Base-by-base conservation (phyloP, 208 protist genomes). In the Leishmania tarentolae region DNA sequence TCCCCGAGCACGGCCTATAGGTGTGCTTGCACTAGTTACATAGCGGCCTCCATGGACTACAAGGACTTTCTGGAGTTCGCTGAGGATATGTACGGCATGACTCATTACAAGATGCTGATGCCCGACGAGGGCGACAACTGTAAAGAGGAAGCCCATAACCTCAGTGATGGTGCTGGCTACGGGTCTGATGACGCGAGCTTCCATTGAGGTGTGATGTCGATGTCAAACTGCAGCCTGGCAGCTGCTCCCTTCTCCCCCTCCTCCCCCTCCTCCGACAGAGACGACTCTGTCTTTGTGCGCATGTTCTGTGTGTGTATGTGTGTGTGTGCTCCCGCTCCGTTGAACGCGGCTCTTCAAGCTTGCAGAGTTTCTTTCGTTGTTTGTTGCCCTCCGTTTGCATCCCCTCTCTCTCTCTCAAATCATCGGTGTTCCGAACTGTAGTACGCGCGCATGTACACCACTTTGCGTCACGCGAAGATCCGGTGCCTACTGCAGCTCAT, bases 41-140 rank as follows among this genome's bases (percentile, higher is more conserved):
- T 97, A 76, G 92, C 86, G 2, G 92, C 88, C 3, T 90, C 91
- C 40, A 82, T 95, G 31, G 89, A 94, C 77, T 92, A 95, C 84
- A 83, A 90, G n/a, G 82, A 85, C 6, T 97, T 97, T 78, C 82
- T 89, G 47, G 78, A 93, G 74, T 86, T 97, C 9, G 91, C 87
- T 8, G 82, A 87, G 8, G 90, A 97, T 68, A 78, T 90, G 66
- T 89, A 90, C 61, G 86, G 83, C 28, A 86, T 94, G 53, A 86
- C 77, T 31, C 77, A 85, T 31, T 92, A 91, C 80, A 70, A 44
- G 21, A 75, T 79, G 69, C 63, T 21, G 3, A 17, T 56, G 40
- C 78, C 63, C 24, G 72, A 87, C 44, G 77, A 85, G 21, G n/a
- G 52, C 3, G 66, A 78, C 47, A 65, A 75, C 9, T 52, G 75